Conservation (phyloP, 257 asterid species). For the Rhazya stricta region DNA sequence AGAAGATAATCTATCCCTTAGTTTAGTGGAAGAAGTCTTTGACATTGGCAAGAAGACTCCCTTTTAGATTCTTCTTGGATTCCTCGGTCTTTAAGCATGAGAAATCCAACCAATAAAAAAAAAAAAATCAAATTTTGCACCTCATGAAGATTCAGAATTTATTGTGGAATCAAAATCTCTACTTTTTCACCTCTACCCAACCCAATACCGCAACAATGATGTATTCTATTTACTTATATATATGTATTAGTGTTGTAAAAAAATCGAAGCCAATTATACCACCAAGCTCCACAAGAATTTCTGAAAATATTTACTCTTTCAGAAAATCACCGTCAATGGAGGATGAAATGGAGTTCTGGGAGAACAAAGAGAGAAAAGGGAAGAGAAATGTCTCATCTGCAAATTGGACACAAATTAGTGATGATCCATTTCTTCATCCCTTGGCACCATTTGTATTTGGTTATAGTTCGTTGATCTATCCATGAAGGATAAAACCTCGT, state of each 20-base stretch:
- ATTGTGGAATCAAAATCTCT: conserved; percentile 17
- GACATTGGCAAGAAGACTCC: conserved; percentile 57
- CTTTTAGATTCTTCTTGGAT: conserved; percentile 27
- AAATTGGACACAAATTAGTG: too few relatives aligned
- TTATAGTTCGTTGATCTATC: too few relatives aligned
- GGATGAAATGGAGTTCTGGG: conserved; percentile 21
- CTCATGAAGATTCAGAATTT: conserved; percentile 21
- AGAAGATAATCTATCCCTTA: conserved; percentile 34
- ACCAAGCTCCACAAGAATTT: conserved; percentile 23
- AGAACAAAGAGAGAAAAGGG: conserved; percentile 17
- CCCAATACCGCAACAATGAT: not conserved
- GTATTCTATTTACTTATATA: conserved; percentile 1
- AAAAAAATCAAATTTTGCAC: conserved; percentile 17
- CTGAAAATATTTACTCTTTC: conserved; percentile 23
- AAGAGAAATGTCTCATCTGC: conserved; percentile 11
- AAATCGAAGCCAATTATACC: conserved; percentile 20
- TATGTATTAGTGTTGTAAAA: conserved; percentile 15
- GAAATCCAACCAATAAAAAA: conserved; percentile 17
- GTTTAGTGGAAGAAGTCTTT: conserved; percentile 40
- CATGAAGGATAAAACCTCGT: too few relatives aligned
- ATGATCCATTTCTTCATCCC: too few relatives aligned
- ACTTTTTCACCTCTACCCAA: conserved; percentile 2
- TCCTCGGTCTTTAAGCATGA: conserved; percentile 31
- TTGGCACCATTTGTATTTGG: too few relatives aligned
- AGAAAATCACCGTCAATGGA: conserved; percentile 34